Evolutionary conservation across 1,284 basidiomycete genomes (phyloP), one percentile per base, ranked within the genome.

Genomic region (Rhodotorula sp.): DNA sequence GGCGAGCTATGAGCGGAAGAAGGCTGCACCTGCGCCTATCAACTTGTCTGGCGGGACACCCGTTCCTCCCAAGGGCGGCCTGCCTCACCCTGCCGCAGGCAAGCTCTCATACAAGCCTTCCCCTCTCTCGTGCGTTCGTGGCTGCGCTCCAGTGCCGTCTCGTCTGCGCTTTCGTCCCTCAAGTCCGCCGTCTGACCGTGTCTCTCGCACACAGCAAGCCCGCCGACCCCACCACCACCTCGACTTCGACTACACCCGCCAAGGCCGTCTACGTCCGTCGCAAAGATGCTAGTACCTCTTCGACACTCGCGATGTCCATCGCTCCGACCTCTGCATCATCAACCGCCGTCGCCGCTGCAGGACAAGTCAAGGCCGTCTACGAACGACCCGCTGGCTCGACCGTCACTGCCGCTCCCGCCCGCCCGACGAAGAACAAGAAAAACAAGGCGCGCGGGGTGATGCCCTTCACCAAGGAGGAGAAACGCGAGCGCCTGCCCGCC

Each of bases 241-340:
- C 40, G 4, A 20, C 52, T n/a, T 20, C 55, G 5, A 16, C 8
- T 31, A 26, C 47, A 8, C 16, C 64, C 15, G 30, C 22, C n/a
- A 70, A 70, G 48, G 72, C 62, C 7, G 65, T 68, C 62, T 73
- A 73, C 57, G 57, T 69, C 24, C 72, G 72, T 2, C 64, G 65
- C 5, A 34, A 50, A 18, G 56, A 54, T 34, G 47, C 31, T 26
- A 22, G 54, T 26, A 37, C 37, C 34, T 22, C 34, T 5, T 37
- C 22, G 31, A 55, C 20, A 31, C 34, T n/a, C 10, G 22, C 48
- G 50, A 26, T 2, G 31, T 31, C 40, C 56, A 4, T 26, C 47
- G 46, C 31, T 28, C 4, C 54, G 1, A 24, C 30, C 8, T 5
- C 34, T 5, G 9, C 59, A n/a, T 10, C 47, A 2, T 24, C 54